Conservation (phyloP, 2,329 filamentous ascomycete genomes). For the Verticillium isaacii region DNA sequence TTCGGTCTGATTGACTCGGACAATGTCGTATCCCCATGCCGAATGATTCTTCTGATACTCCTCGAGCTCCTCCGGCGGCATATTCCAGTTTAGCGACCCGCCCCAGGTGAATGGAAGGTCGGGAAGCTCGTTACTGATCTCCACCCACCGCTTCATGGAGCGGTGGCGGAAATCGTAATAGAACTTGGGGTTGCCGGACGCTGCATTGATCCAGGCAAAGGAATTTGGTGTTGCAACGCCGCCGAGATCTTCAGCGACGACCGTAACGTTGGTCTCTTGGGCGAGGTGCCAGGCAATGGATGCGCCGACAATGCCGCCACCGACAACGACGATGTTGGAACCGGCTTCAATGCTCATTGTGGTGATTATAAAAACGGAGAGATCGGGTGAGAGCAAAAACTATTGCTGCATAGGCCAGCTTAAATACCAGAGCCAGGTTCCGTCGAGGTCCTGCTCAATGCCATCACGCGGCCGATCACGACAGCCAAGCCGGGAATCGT, state of each 20-base stretch:
- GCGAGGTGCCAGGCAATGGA: constrained; percentile 25
- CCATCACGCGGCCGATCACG: no score
- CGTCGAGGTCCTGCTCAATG: no score
- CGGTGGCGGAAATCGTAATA: constrained; percentile 23
- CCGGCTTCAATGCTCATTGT: neutral
- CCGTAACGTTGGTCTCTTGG: constrained; percentile 17
- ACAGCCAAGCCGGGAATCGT: no score
- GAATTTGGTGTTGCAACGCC: constrained; percentile 24
- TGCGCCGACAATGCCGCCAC: constrained; percentile 22
- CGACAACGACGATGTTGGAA: constrained; percentile 16
- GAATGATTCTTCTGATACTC: constrained; percentile 7
- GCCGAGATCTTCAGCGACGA: constrained; percentile 21
- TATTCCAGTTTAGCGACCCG: constrained; percentile 19
- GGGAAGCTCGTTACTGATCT: constrained; percentile 16
- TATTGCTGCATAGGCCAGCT: no score
- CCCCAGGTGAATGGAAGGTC: constrained; percentile 18
- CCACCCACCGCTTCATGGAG: constrained; percentile 20
- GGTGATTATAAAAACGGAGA: no score
- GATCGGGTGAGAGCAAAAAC: no score
- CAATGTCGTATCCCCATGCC: constrained; percentile 21
- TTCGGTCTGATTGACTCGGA: constrained; percentile 13
- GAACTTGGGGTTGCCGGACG: constrained; percentile 15
- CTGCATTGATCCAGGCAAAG: constrained; percentile 27
- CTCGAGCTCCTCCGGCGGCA: constrained; percentile 17
- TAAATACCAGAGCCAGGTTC: no score